Evolutionary conservation across 768 basidiomycete species (phyloP).

Genomic region (Termitomyces sp.): DNA sequence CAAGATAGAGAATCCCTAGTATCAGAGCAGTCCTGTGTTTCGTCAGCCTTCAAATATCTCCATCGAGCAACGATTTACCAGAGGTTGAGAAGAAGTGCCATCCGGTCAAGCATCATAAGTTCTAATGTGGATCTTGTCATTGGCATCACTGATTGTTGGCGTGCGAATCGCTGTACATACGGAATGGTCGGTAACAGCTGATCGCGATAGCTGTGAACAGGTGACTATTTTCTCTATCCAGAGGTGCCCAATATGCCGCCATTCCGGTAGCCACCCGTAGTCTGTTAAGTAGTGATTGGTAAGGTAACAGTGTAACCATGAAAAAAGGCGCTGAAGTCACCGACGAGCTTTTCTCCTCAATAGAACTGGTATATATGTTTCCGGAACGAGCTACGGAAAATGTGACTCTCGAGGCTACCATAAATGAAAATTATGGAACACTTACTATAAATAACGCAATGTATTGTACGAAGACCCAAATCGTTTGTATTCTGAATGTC

Average conservation of each 20-base stretch:
- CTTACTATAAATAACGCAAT: constrained; percentile 49
- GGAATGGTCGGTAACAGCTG: constrained; percentile 70
- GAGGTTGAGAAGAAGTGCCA: constrained; percentile 68
- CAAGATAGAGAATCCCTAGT: constrained; percentile 59
- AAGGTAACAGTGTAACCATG: background rate
- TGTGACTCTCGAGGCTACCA: background rate
- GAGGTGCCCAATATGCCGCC: constrained; percentile 49
- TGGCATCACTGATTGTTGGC: background rate
- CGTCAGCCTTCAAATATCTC: background rate
- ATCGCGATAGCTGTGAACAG: constrained; percentile 45
- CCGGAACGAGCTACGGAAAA: constrained; percentile 53
- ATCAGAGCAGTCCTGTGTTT: constrained; percentile 51
- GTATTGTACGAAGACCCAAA: constrained; percentile 62
- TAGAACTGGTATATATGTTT: constrained; percentile 66
- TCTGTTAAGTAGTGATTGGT: constrained; percentile 23
- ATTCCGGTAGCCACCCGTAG: constrained; percentile 57
- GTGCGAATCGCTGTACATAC: constrained; percentile 35
- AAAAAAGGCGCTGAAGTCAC: constrained; percentile 23
- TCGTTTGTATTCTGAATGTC: constrained; percentile 70
- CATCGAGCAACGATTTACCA: constrained; percentile 43
- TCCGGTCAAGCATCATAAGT: constrained; percentile 63
- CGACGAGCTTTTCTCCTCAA: constrained; percentile 54
- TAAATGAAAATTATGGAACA: background rate
- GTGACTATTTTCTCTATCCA: constrained; percentile 47
- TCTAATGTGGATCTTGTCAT: constrained; percentile 30